Evolutionary conservation across 2,329 filamentous ascomycete genomes (phyloP).

Genomic region (Aspergillus arachidicola): DNA sequence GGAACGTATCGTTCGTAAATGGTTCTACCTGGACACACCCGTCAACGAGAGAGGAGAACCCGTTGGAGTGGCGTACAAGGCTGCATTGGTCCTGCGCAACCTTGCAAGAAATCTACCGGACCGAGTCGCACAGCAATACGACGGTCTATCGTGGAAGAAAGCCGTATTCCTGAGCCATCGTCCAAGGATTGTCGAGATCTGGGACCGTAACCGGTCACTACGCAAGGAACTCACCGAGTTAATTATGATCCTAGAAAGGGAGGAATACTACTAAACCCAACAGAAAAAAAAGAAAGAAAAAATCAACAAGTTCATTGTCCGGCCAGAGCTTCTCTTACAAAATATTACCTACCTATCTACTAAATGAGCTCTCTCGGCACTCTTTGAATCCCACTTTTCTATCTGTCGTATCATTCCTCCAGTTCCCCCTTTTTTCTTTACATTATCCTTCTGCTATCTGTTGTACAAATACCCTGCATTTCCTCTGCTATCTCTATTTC

Average conservation of each 20-base stretch:
- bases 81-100: conserved; percentile 50
- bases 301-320: not conserved
- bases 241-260: conserved; percentile 45
- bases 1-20: conserved; percentile 42
- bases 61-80: conserved; percentile 50
- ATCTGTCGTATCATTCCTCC: not conserved
- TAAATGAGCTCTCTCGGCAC: not conserved
- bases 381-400: not conserved
- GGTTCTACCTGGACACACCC: conserved; percentile 46
- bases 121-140: conserved; percentile 30
- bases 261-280: conserved; percentile 35
- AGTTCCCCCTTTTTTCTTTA: not conserved
- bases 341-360: not conserved
- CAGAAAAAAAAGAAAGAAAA: conserved; percentile 4
- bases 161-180: conserved; percentile 44
- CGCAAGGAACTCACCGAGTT: conserved; percentile 47
- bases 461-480: conserved; percentile 25
- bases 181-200: conserved; percentile 40
- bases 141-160: conserved; percentile 42
- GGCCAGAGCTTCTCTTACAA: not conserved
- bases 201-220: conserved; percentile 45
- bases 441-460: conserved; percentile 9
- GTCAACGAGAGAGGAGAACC: conserved; percentile 47
- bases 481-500: conserved; percentile 7
- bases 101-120: conserved; percentile 46